These are phyloP conservation scores for Melocanna baccifera DNA, from an alignment of 176 grass and related monocot species.

Conservation along the genomic window DNA sequence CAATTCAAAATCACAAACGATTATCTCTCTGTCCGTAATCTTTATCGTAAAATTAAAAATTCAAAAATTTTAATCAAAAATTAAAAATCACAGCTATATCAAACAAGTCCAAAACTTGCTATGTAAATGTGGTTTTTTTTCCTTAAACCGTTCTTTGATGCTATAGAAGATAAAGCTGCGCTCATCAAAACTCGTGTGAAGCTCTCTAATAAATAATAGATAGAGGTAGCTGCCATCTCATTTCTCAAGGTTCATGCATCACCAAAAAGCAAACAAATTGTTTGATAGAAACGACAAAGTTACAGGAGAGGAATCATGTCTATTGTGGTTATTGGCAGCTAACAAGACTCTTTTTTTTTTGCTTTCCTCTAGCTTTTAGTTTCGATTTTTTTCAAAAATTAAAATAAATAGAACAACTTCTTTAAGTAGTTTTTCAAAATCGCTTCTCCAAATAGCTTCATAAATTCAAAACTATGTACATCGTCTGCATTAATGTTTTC, in stretches of 20 bases:
- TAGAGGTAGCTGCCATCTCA: constrained; percentile 10
- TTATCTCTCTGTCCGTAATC: too few relatives aligned
- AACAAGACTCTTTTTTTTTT: too few relatives aligned
- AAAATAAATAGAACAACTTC: fast-evolving
- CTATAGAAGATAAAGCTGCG: background rate
- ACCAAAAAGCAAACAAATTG: constrained; percentile 1
- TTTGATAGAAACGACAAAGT: constrained; percentile 30
- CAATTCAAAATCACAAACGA: too few relatives aligned
- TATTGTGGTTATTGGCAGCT: constrained; percentile 14
- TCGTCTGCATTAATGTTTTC: fast-evolving
- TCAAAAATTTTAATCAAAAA: too few relatives aligned
- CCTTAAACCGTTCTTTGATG: background rate
- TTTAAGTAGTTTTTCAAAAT: too few relatives aligned
- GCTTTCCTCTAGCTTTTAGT: too few relatives aligned
- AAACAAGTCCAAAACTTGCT: too few relatives aligned
- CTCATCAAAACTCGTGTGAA: background rate
- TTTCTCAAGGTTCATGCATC: constrained; percentile 50
- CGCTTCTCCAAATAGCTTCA: too few relatives aligned
- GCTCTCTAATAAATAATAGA: background rate
- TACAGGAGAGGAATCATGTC: constrained; percentile 13
- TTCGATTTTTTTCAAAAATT: too few relatives aligned
- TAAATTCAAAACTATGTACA: too few relatives aligned
- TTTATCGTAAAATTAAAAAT: too few relatives aligned
- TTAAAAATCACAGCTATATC: too few relatives aligned
- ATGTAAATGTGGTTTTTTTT: background rate